Conservation (phyloP, 2,329 filamentous ascomycete genomes). For the Tympanopsis confertula region DNA sequence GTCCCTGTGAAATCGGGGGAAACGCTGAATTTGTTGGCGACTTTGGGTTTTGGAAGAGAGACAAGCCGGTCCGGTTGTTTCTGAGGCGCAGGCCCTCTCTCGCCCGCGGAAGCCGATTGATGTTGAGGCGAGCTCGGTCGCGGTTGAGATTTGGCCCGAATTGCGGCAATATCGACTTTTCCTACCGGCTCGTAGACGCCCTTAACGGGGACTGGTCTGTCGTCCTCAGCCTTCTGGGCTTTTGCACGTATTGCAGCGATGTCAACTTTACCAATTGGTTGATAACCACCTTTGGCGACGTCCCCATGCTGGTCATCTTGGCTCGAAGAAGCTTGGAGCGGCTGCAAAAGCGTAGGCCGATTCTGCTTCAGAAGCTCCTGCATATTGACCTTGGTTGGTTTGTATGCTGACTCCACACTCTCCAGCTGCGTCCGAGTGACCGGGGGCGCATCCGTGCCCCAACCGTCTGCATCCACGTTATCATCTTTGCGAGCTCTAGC, state of each 20-base stretch:
- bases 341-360: too few species aligned
- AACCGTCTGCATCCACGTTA: constrained; percentile 72
- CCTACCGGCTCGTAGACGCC: constrained; percentile 57
- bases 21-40: constrained; percentile 79
- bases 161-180: constrained; percentile 93
- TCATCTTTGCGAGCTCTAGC: constrained; percentile 47
- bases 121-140: constrained; percentile 48
- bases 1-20: constrained; percentile 70
- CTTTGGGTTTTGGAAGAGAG: constrained; percentile 84
- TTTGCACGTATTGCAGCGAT: constrained; percentile 85
- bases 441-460: constrained; percentile 91
- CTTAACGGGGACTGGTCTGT: constrained; percentile 43
- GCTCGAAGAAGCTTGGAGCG: constrained; percentile 33
- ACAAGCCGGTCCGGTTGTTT: constrained; percentile 63
- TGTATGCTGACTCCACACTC: constrained; percentile 85
- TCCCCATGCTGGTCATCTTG: constrained; percentile 26
- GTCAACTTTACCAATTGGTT: constrained; percentile 91
- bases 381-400: constrained; percentile 92
- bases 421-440: constrained; percentile 77
- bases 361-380: constrained; percentile 69
- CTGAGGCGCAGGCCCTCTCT: constrained; percentile 66
- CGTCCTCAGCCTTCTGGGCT: constrained; percentile 52
- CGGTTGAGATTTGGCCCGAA: constrained; percentile 69
- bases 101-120: background rate
- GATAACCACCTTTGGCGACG: constrained; percentile 69